These are phyloP conservation scores for Vanderwaltozyma polyspora DNA, from an alignment of 805 yeast genomes.

Conservation along the genomic window DNA sequence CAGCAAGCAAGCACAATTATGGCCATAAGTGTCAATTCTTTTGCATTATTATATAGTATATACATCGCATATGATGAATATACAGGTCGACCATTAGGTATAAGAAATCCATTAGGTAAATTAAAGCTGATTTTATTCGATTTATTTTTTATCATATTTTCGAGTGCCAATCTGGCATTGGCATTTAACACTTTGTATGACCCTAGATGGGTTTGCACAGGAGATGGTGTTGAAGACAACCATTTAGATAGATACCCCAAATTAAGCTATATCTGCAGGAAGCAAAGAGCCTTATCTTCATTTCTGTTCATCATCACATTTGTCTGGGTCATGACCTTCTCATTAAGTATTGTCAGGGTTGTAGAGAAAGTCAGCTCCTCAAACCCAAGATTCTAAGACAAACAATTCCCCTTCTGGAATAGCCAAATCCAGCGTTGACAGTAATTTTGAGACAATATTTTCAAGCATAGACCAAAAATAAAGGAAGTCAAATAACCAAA, in stretches of 20 bases:
- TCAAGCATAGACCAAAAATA: no score
- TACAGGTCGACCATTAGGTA: slow-evolving; percentile 81
- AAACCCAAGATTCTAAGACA: slow-evolving; percentile 10
- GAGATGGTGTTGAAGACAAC: slow-evolving; percentile 10
- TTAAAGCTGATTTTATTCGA: slow-evolving; percentile 74
- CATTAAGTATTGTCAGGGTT: slow-evolving; percentile 72
- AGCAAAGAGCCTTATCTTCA: slow-evolving; percentile 70
- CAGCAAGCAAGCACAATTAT: slow-evolving; percentile 87
- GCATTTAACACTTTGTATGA: slow-evolving; percentile 78
- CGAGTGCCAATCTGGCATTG: slow-evolving; percentile 77
- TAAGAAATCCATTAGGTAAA: slow-evolving; percentile 76
- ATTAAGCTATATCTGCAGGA: slow-evolving; percentile 50
- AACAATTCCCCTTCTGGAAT: no score
- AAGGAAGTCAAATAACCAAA: no score
- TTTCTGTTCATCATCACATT: slow-evolving; percentile 65
- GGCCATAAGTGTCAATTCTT: slow-evolving; percentile 77
- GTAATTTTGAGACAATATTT: no score
- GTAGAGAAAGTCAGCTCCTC: slow-evolving; percentile 47
- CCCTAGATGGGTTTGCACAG: slow-evolving; percentile 65
- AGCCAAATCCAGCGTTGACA: no score
- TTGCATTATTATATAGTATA: slow-evolving; percentile 64
- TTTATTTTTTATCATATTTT: slow-evolving; percentile 74
- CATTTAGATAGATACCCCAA: slow-evolving; percentile 18
- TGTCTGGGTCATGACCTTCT: slow-evolving; percentile 78
- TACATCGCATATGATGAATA: slow-evolving; percentile 88